Conservation (phyloP, 257 asterid species). For the Mentha longifolia region DNA sequence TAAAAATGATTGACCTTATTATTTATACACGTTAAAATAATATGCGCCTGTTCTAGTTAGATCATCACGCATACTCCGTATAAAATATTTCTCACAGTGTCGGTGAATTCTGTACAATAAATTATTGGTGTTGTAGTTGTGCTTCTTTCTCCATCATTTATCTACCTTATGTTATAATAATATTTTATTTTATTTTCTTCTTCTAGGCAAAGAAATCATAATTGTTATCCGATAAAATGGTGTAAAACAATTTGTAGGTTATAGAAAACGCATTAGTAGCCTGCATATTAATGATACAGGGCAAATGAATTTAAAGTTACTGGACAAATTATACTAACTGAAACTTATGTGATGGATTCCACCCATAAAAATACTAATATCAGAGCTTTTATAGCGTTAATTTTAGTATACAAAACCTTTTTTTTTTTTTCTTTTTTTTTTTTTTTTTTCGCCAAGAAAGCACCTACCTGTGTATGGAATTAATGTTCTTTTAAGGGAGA, state of each 20-base stretch:
- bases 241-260: background rate
- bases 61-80: constrained; percentile 25
- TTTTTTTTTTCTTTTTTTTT: too few relatives aligned
- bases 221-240: background rate
- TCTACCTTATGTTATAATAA: background rate
- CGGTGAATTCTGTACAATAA: constrained; percentile 18
- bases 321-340: background rate
- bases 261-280: background rate
- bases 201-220: background rate
- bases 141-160: background rate
- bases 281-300: too few relatives aligned
- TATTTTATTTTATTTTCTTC: too few relatives aligned
- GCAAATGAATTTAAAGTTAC: background rate
- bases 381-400: too few relatives aligned
- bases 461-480: background rate
- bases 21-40: background rate
- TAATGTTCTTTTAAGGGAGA: background rate
- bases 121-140: background rate
- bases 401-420: background rate
- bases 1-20: constrained; percentile 11
- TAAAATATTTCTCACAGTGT: background rate
- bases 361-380: background rate
- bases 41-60: background rate
- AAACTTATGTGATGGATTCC: background rate
- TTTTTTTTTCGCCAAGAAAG: constrained; percentile 4